Evolutionary conservation across 768 basidiomycete species (phyloP).

Genomic region (Suillus spraguei): DNA sequence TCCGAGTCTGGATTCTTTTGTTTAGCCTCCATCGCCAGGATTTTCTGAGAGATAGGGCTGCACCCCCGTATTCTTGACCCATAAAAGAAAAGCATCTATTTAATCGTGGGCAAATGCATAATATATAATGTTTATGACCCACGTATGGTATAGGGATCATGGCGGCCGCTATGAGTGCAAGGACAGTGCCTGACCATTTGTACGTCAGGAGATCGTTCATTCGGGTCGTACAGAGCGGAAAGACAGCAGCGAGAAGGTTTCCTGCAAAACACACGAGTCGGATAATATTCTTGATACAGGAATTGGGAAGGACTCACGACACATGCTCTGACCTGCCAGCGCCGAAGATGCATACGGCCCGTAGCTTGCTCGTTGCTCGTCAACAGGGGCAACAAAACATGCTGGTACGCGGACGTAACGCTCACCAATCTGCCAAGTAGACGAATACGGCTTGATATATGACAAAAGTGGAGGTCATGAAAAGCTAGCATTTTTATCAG

Average conservation of each 20-base stretch:
- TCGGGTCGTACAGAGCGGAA: constrained; percentile 63
- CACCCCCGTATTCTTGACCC: constrained; percentile 35
- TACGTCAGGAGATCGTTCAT: constrained; percentile 61
- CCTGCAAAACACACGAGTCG: constrained; percentile 32
- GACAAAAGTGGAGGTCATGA: constrained; percentile 51
- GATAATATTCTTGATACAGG: background rate
- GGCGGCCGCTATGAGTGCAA: constrained; percentile 51
- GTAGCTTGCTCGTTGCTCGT: constrained; percentile 35
- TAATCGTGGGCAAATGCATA: background rate
- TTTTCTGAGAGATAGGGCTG: constrained; percentile 29
- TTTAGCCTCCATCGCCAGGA: constrained; percentile 21
- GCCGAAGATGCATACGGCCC: constrained; percentile 70
- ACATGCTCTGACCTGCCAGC: constrained; percentile 65
- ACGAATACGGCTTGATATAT: constrained; percentile 63
- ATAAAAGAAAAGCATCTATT: constrained; percentile 33
- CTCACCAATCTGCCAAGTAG: constrained; percentile 67
- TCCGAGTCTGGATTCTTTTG: background rate
- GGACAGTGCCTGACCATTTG: constrained; percentile 62
- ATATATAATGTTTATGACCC: constrained; percentile 19
- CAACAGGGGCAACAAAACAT: background rate
- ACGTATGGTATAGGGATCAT: constrained; percentile 68
- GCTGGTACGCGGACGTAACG: background rate
- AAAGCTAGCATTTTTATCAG: constrained; percentile 37
- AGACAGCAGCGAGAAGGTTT: constrained; percentile 51
- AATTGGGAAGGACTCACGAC: constrained; percentile 40